Evolutionary conservation across 139 green algal species (phyloP), one percentile per base, ranked within the genome.

Genomic region (Chlorella ohadii): DNA sequence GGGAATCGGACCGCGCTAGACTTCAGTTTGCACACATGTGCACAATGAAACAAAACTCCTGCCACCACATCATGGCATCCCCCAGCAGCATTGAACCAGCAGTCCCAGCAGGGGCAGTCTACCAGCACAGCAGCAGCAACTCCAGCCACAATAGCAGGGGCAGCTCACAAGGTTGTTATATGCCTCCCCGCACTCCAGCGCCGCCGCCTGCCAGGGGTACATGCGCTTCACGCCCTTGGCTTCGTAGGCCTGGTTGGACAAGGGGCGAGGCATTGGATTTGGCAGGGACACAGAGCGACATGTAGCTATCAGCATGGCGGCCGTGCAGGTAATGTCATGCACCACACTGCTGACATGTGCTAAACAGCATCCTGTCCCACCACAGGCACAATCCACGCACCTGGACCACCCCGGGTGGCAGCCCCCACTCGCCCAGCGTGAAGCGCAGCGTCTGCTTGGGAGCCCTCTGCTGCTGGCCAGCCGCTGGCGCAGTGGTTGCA

Each of bases 121-220:
- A n/a, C n/a, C n/a, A n/a, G n/a, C n/a, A n/a, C n/a, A n/a, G n/a
- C n/a, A n/a, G n/a, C n/a, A n/a, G n/a, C n/a, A n/a, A n/a, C n/a
- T n/a, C n/a, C n/a, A n/a, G n/a, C n/a, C n/a, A n/a, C n/a, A n/a
- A n/a, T n/a, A 51, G 68, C 31, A 51, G 68, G 3, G 3, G 19
- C 3, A 31, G 25, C 64, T 25, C 64, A 71, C 64, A n/a, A 71
- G 64, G 31, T 71, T 71, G 64, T 71, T 71, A 31, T 71, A 71
- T 13, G 34, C n/a, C 74, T 88, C 80, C 4, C 93, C 93, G 36
- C 86, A 89, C 79, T 96, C 89, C 72, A 96, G 72, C 0, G 93
- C 93, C 0, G 86, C 92, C 7, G 93, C 90, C 72, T 96, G 93
- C 93, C 93, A 96, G 9, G 92, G 91, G 68, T 94, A 96, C 82